These are phyloP conservation scores for Beauveria sp. DNA, from an alignment of 2,329 filamentous ascomycete genomes.

Conservation along the genomic window DNA sequence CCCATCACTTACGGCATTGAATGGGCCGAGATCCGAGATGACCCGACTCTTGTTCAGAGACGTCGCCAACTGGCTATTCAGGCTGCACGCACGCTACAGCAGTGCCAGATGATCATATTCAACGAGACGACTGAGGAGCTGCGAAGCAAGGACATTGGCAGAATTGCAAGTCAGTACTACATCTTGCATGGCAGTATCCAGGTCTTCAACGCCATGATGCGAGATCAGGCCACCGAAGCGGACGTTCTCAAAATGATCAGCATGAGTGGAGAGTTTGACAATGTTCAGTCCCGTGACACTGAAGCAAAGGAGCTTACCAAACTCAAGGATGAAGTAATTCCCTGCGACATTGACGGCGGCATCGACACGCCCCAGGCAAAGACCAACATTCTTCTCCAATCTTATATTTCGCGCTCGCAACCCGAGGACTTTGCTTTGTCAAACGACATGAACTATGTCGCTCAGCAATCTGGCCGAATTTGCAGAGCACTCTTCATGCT, in stretches of 20 bases:
- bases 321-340: slow-evolving; percentile 62
- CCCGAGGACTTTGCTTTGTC: slow-evolving; percentile 89
- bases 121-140: slow-evolving; percentile 92
- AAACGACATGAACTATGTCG: slow-evolving; percentile 90
- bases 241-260: slow-evolving; percentile 95
- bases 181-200: slow-evolving; percentile 89
- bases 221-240: slow-evolving; percentile 73
- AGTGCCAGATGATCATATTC: slow-evolving; percentile 98
- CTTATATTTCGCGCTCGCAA: slow-evolving; percentile 81
- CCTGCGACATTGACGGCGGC: slow-evolving; percentile 71
- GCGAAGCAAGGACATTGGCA: slow-evolving; percentile 86
- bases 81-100: slow-evolving; percentile 76
- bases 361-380: slow-evolving; percentile 73
- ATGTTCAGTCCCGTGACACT: slow-evolving; percentile 84
- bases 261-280: slow-evolving; percentile 96
- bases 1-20: slow-evolving; percentile 92
- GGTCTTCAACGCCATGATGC: slow-evolving; percentile 95
- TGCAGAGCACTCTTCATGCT: slow-evolving; percentile 96
- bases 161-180: slow-evolving; percentile 96
- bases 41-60: slow-evolving; percentile 79
- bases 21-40: slow-evolving; percentile 82
- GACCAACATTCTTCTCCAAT: slow-evolving; percentile 90
- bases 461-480: slow-evolving; percentile 91
- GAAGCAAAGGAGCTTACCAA: slow-evolving; percentile 81
- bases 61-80: slow-evolving; percentile 80